A percentile compares a stretch with the other conserved stretches of the same genome.
Conservation (phyloP, 257 asterid species). For the Ehretia macrophylla region DNA sequence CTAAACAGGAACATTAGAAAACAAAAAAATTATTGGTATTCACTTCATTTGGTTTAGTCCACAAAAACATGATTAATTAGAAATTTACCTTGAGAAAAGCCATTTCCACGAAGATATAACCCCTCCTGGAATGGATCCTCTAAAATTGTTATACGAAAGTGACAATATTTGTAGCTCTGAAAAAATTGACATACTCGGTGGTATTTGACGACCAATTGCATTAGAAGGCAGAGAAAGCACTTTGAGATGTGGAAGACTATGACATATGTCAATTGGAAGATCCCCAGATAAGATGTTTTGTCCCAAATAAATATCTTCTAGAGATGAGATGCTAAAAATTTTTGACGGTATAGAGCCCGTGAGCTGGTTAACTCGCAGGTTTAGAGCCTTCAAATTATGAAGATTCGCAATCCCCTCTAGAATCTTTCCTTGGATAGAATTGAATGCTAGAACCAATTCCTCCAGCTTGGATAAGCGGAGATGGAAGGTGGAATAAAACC, state of each 20-base stretch:
- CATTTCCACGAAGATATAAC: conserved; percentile 11
- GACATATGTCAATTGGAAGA: conserved; percentile 8
- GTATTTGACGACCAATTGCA: background rate
- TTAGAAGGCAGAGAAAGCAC: background rate
- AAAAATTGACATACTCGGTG: background rate
- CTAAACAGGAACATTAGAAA: too few species aligned
- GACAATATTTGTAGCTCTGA: background rate
- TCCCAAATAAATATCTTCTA: background rate
- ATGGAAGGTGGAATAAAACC: conserved; percentile 3
- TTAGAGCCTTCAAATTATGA: too few species aligned
- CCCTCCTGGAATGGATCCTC: conserved; percentile 11
- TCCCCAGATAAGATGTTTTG: conserved; percentile 4
- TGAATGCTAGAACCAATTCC: background rate
- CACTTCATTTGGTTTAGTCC: too few species aligned
- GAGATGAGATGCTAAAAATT: background rate
- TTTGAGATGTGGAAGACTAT: background rate
- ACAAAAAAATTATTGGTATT: too few species aligned
- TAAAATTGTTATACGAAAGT: conserved; percentile 7
- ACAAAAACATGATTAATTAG: too few species aligned
- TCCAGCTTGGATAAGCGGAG: background rate
- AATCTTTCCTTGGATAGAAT: conserved; percentile 19
- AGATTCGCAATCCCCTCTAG: too few species aligned
- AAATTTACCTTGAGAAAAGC: background rate
- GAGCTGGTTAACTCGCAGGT: too few species aligned
- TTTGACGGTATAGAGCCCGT: too few species aligned